Evolutionary conservation across 192 early-diverging fungal species (phyloP), one percentile per base, ranked within the genome.

Genomic region (Rhizophagus prolifer): DNA sequence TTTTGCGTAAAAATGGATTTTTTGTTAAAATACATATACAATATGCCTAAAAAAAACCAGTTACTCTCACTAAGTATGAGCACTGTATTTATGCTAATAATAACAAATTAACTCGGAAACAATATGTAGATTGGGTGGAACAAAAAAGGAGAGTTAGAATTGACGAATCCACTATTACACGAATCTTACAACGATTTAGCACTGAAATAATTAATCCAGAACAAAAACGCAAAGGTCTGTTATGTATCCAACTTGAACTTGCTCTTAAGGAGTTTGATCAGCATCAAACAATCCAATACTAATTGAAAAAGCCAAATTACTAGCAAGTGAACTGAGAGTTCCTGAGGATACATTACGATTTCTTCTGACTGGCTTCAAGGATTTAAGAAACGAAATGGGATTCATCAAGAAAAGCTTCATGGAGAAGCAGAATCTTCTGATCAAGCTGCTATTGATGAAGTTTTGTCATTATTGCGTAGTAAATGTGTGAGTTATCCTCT

Each of bases 291-390:
- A 71, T 50, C 26, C 70, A 9, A 50, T 71, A 46, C 9, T 50
- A 54, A 71, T 71, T 26, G 25, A 54, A 31, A 31, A 31, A 31
- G 30, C 30, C 30, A 31, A 31, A 31, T 31, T 31, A 2, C 30
- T 31, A 2, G 70, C 47, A 28, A 19, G 7, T 19, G 9, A n/a
- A 4, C 30, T 71, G 12, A 4, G 6, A 71, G 7, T 71, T 71
- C 62, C 79, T 1, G 30, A 76, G 9, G 58, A 64, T 7, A 65
- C 54, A 54, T 66, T 85, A 13, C 26, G 64, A 9, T 85, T 59
- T 85, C 79, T 25, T 70, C 72, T 44, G 79, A 78, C 0, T 85
- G 79, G 81, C 78, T 85, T 41, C 62, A 76, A 74, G 81, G 81
- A 63, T 85, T 85, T 69, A 85, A 85, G 44, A 46, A 74, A 25